Evolutionary conservation across 1,284 basidiomycete species (phyloP).

Genomic region (Puccinia polysora): DNA sequence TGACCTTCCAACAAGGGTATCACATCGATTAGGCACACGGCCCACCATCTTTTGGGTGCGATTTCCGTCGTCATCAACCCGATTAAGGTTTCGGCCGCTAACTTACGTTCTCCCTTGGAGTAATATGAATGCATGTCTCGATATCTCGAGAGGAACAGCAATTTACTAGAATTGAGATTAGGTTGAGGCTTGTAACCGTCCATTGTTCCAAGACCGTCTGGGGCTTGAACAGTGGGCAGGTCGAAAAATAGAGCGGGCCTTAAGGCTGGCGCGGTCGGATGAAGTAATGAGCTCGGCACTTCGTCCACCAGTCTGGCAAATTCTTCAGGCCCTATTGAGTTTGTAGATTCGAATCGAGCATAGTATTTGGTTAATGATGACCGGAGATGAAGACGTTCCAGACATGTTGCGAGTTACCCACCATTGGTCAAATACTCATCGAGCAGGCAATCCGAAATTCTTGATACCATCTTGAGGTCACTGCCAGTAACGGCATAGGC

Average conservation of each 20-base stretch:
- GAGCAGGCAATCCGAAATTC: slow-evolving; percentile 36
- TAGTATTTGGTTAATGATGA: too few species aligned
- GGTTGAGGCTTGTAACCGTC: not conserved
- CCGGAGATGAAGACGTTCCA: too few species aligned
- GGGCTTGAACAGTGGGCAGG: not conserved
- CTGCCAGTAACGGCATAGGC: slow-evolving; percentile 34
- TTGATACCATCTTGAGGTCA: slow-evolving; percentile 28
- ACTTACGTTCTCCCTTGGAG: slow-evolving; percentile 50
- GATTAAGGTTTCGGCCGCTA: slow-evolving; percentile 54
- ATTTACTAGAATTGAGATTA: slow-evolving; percentile 49
- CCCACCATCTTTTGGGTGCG: slow-evolving; percentile 55
- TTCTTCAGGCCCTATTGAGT: slow-evolving; percentile 36
- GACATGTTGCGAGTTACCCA: too few species aligned
- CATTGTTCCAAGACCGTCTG: not conserved
- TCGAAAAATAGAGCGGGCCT: slow-evolving; percentile 32
- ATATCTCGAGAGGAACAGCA: slow-evolving; percentile 57
- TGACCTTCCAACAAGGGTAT: slow-evolving; percentile 39
- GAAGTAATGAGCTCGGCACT: slow-evolving; percentile 35
- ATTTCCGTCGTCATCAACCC: slow-evolving; percentile 53
- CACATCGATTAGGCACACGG: slow-evolving; percentile 48
- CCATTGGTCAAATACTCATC: slow-evolving; percentile 41
- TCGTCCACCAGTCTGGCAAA: slow-evolving; percentile 43
- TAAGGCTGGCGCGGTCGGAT: slow-evolving; percentile 21
- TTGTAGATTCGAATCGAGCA: too few species aligned
- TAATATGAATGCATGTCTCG: slow-evolving; percentile 56